Evolutionary conservation across 2,329 filamentous ascomycete genomes (phyloP), one percentile per base, ranked within the genome.

Genomic region (Claviceps purpurea): DNA sequence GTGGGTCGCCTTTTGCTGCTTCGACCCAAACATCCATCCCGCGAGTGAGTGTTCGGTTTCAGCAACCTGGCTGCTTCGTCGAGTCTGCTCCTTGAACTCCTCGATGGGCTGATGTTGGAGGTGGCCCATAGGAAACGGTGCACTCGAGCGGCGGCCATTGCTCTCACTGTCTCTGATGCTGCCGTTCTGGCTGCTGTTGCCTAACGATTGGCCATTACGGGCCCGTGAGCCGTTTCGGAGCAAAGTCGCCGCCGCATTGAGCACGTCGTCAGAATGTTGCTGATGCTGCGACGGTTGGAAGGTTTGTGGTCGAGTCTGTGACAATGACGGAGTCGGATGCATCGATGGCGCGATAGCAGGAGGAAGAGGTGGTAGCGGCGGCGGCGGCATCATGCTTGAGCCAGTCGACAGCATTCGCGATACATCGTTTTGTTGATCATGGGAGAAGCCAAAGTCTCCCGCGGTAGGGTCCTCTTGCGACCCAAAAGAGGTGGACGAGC

Each of bases 401-500:
- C 58, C 60, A 16, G 47, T 8, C 14, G 57, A 47, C 49, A 58
- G 40, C 37, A 58, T 54, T 34, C 56, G 50, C 26, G 54, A 54
- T 10, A 55, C 16, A 2, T 56, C 54, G 10, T 51, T 49, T 14
- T 57, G 56, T 7, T 54, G 52, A 14, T 61, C 56, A 34, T 52
- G 52, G 14, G 56, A n/a, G 38, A 54, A 60, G 14, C 43, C 51
- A 38, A 59, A 55, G 2, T 57, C 44, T 34, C 10, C 10, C 57
- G 52, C n/a, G 26, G 26, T 38, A 7, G 51, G 14, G 16, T 58
- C 47, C 22, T 59, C 61, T 39, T 78, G 76, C 49, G 78, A 74
- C 18, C 81, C 80, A 56, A 78, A 77, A 3, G 80, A 84, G 20
- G 82, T 84, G 1, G 77, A 72, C 13, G 82, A 79, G 49, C 82